Evolutionary conservation across 73 alveolate genomes (phyloP).

Genomic region (Paramecium sonneborni): DNA sequence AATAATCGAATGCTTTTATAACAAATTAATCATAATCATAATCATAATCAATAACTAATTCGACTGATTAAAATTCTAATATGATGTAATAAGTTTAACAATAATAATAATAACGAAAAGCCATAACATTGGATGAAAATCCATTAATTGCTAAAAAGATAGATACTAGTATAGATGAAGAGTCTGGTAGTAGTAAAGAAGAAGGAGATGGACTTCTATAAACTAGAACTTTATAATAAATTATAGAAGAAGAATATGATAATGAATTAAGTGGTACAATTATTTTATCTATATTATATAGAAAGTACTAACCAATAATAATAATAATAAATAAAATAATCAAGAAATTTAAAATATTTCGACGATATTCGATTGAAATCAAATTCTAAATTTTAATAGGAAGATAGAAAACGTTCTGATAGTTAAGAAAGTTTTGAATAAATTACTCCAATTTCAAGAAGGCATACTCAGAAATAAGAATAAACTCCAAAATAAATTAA

Average conservation of each 20-base stretch:
- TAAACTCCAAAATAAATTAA: background rate
- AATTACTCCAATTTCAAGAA: background rate
- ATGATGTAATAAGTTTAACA: background rate
- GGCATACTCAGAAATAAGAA: background rate
- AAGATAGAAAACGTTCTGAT: background rate
- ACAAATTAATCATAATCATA: background rate
- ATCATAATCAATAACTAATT: background rate
- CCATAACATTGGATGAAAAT: background rate
- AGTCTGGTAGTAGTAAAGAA: background rate
- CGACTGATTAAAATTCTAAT: background rate
- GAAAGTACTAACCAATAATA: background rate
- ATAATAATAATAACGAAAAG: background rate
- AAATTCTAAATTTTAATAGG: background rate
- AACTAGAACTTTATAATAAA: slow-evolving; percentile 5
- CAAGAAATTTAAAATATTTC: background rate
- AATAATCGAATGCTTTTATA: slow-evolving; percentile 14
- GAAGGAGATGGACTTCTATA: background rate
- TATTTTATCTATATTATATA: background rate
- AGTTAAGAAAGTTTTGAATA: slow-evolving; percentile 49
- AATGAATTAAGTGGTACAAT: slow-evolving; percentile 7
- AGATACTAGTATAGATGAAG: background rate
- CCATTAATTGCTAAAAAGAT: background rate
- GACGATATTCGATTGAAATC: background rate
- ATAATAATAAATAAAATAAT: background rate
- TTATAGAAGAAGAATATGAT: slow-evolving; percentile 31